Base-by-base conservation (phyloP, 2,329 filamentous ascomycete genomes). In the Gaeumannomyces tritici region DNA sequence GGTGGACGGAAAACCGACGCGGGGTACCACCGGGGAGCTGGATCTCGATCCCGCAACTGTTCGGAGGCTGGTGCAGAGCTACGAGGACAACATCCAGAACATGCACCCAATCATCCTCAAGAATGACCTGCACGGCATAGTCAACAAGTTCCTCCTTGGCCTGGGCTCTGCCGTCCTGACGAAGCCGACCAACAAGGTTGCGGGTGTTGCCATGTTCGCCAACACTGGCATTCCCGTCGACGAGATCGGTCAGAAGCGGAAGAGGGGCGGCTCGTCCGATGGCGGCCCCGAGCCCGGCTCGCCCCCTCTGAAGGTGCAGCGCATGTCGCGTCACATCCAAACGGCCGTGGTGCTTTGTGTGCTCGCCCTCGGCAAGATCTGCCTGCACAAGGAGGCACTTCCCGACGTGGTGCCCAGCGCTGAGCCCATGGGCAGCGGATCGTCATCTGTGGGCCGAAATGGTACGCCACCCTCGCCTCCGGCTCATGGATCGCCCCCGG, bases 341-440 rank as follows among this genome's bases (percentile, higher is more conserved):
- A 96, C 90, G 67, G 92, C 92, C 0, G 81, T 98, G 54, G 84
- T 97, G 1, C 80, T 97, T 2, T 80, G 93, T 4, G 85, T 96
- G 1, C 80, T 98, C 62, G 93, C 93, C 0, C 77, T 99, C 7
- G 95, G 95, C 24, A 92, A 91, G 70, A 89, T 98, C 15, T 93
- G 90, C 68, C 72, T 79, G 11, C 74, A 82, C 66, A 79, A 78
- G 57, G 78, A 79, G 0, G 67, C 60, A 9, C 77, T 88, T 4
- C 83, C 83, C 0, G 83, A 87, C 60, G 77, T 88, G 2, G 80
- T 89, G 9, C 80, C 78, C 21, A 26, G 29, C 31, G 42, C 57
- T 26, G 29, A 59, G n/a, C 4, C 28, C 29, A 35, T 35, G 13
- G 57, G 57, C 57, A 35, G 29, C n/a, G 29, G 35, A 18, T 27